Evolutionary conservation across 495 filamentous ascomycete species (phyloP).

Genomic region (Achaetomiella virescens): DNA sequence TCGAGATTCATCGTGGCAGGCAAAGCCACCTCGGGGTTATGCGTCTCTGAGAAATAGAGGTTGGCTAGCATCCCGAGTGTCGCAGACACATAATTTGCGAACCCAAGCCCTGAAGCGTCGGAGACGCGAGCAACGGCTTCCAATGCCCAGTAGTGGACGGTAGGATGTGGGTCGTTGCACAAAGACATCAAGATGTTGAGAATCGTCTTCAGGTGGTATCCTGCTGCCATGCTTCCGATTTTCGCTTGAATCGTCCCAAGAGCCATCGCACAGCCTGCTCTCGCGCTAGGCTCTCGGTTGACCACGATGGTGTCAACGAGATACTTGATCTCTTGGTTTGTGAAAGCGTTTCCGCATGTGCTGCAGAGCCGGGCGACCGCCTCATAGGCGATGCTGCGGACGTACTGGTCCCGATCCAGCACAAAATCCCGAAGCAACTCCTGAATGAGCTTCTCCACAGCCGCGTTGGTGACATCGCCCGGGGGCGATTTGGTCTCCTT

Average conservation of each 20-base stretch:
- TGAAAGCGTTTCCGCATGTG: constrained; percentile 80
- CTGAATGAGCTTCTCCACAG: constrained; percentile 82
- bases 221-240: constrained; percentile 95
- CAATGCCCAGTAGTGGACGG: constrained; percentile 92
- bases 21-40: constrained; percentile 75
- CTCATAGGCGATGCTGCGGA: constrained; percentile 79
- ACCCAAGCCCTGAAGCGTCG: constrained; percentile 87
- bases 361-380: constrained; percentile 88
- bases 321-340: constrained; percentile 79
- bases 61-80: constrained; percentile 90
- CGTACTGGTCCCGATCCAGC: constrained; percentile 72
- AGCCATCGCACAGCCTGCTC: constrained; percentile 90
- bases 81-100: constrained; percentile 81
- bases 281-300: constrained; percentile 85
- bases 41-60: constrained; percentile 82
- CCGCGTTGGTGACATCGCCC: constrained; percentile 65
- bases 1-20: constrained; percentile 83
- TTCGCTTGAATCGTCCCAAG: constrained; percentile 90
- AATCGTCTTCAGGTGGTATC: constrained; percentile 94
- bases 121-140: constrained; percentile 82
- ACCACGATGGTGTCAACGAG: constrained; percentile 90
- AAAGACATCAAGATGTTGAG: constrained; percentile 91
- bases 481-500: constrained; percentile 67
- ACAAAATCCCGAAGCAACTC: constrained; percentile 77
- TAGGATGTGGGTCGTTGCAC: constrained; percentile 91